Percentiles rank a stretch among this genome's conserved stretches.
phyloP scores from a whole-genome alignment of 306 rosid species.

The Dryas drummondii region DNA sequence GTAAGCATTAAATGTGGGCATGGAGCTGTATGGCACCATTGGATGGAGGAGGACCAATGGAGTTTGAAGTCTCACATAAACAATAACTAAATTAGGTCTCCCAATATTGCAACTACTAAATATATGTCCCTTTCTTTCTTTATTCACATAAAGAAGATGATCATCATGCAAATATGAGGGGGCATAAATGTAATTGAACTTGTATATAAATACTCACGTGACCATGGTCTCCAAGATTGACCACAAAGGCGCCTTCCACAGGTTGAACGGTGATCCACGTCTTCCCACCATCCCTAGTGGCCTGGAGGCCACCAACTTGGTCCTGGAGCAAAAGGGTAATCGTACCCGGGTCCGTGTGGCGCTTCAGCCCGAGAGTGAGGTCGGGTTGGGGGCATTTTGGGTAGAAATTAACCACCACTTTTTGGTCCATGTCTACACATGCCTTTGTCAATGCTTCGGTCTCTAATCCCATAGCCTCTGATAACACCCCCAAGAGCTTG shows the following conservation, averaged over 20 bases:
- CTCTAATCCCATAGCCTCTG: slow-evolving; percentile 91
- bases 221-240: slow-evolving; percentile 92
- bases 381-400: slow-evolving; percentile 93
- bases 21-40: too few relatives aligned
- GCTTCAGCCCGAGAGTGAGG: slow-evolving; percentile 80
- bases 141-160: not conserved
- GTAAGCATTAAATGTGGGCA: too few relatives aligned
- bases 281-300: slow-evolving; percentile 68
- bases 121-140: not conserved
- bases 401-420: slow-evolving; percentile 72
- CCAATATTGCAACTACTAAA: too few relatives aligned
- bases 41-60: too few relatives aligned
- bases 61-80: too few relatives aligned
- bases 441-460: slow-evolving; percentile 68
- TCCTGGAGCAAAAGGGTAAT: slow-evolving; percentile 85
- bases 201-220: slow-evolving; percentile 46
- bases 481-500: slow-evolving; percentile 67
- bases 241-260: slow-evolving; percentile 77
- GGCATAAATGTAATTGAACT: too few relatives aligned
- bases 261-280: slow-evolving; percentile 93
- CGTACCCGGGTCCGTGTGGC: slow-evolving; percentile 94
- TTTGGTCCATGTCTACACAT: slow-evolving; percentile 90
- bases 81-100: too few relatives aligned
- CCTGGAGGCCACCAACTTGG: slow-evolving; percentile 92
- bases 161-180: too few relatives aligned